These are phyloP conservation scores for Leccinum angustisporum DNA, from an alignment of 1,284 basidiomycete genomes.

Conservation along the genomic window DNA sequence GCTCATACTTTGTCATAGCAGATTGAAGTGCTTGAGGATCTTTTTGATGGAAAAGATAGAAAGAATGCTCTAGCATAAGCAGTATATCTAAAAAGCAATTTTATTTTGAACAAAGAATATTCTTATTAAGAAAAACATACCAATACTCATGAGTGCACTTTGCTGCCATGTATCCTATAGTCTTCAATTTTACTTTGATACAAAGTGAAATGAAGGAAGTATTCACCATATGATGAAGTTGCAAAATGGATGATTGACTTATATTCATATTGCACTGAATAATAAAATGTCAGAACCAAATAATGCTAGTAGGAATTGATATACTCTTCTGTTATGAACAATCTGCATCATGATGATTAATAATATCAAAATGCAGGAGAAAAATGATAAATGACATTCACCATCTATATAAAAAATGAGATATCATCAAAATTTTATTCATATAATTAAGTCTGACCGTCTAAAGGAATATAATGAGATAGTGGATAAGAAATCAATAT, in stretches of 20 bases:
- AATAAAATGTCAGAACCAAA: not conserved
- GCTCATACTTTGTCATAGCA: not conserved
- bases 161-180: not conserved
- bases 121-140: not conserved
- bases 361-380: not conserved
- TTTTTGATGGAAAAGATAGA: not conserved
- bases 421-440: not conserved
- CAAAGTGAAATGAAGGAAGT: not conserved
- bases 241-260: not conserved
- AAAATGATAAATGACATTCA: not conserved
- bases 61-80: not conserved
- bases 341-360: not conserved
- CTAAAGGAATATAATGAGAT: not conserved
- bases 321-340: not conserved
- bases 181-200: not conserved
- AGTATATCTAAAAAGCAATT: not conserved
- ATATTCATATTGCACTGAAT: not conserved
- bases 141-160: not conserved
- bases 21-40: not conserved
- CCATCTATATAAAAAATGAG: not conserved
- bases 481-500: too few species aligned
- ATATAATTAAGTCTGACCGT: not conserved
- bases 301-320: not conserved
- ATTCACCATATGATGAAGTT: not conserved
- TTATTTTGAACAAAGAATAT: too few species aligned